phyloP scores from a whole-genome alignment of 2,329 filamentous ascomycete species.

The Colletotrichum orchidophilum region DNA sequence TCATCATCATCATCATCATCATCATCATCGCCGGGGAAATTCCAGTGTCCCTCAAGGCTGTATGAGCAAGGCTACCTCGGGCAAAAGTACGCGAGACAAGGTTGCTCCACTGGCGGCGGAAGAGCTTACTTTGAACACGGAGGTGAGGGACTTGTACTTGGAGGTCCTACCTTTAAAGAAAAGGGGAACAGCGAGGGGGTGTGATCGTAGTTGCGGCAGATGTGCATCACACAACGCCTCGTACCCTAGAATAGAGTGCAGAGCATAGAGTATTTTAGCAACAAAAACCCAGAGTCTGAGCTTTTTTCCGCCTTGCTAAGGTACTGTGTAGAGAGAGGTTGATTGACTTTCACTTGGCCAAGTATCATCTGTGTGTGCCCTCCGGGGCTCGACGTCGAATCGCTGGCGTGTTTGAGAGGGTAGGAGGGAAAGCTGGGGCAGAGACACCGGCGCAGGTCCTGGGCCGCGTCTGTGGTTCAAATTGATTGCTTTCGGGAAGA shows the following conservation, averaged over 20 bases:
- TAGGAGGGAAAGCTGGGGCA: constrained; percentile 4
- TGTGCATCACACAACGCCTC: constrained; percentile 1
- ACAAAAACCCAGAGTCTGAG: not conserved
- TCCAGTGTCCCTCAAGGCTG: not conserved
- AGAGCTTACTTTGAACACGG: not conserved
- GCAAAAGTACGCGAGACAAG: not conserved
- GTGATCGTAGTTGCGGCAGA: constrained; percentile 6
- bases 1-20: not conserved
- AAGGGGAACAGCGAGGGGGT: not conserved
- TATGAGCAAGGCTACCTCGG: not conserved
- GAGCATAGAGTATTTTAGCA: not conserved
- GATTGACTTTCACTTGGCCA: not conserved
- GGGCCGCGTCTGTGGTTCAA: constrained; percentile 26
- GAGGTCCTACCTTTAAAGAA: not conserved
- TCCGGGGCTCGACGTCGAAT: constrained; percentile 4
- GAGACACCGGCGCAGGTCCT: constrained; percentile 10
- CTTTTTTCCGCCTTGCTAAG: not conserved
- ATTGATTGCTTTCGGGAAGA: constrained; percentile 26
- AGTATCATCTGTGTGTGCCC: not conserved
- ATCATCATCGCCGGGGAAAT: not conserved
- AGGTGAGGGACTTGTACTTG: not conserved
- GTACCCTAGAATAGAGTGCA: constrained; percentile 31
- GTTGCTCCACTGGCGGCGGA: not conserved
- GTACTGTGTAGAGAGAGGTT: not conserved
- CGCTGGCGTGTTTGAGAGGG: constrained; percentile 24